Evolutionary conservation across 1,284 basidiomycete genomes (phyloP), one percentile per base, ranked within the genome.

Genomic region (Trichosporon faecale): DNA sequence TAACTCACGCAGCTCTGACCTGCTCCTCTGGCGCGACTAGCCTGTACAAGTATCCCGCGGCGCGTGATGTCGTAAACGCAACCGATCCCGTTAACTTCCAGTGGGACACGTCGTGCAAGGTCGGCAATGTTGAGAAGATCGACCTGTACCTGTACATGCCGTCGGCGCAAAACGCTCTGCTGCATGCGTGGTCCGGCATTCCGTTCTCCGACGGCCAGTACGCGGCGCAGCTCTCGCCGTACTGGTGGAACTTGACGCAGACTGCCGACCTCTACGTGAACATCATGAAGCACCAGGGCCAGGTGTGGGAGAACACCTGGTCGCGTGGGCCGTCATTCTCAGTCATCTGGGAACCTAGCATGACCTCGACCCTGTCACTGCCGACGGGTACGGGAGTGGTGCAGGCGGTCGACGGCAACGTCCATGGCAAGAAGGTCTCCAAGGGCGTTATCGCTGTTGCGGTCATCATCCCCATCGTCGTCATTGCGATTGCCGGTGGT

Each of bases 121-220:
- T 77, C 64, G 52, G 25, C 46, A 89, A 89, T 79, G 75, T 90
- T 66, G 66, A 82, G 57, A 81, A 84, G 49, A 85, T 91, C 77
- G 91, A 94, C 83, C 89, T 95, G 75, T 91, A 91, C 79, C 87
- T 95, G 66, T 89, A 89, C 78, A 88, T 88, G 0, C 88, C 90
- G 0, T 67, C 75, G 1, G 78, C 85, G 3, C 68, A 76, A 25
- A 81, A 76, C 40, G 82, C 88, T 12, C 85, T 86, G 46, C 84
- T 93, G 71, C 89, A 93, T 74, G 85, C 86, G 64, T 94, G 88
- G 88, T 77, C 86, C 60, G 84, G 84, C 64, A 88, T 93, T 71
- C 83, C 86, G 68, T 90, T 86, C 80, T 76, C 85, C 3, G 61
- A 83, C 6, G 91, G 91, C 29, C 84, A 84, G 67, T 90, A 89